Conservation (phyloP, 805 yeast genomes). For the Pichia paraexigua region DNA sequence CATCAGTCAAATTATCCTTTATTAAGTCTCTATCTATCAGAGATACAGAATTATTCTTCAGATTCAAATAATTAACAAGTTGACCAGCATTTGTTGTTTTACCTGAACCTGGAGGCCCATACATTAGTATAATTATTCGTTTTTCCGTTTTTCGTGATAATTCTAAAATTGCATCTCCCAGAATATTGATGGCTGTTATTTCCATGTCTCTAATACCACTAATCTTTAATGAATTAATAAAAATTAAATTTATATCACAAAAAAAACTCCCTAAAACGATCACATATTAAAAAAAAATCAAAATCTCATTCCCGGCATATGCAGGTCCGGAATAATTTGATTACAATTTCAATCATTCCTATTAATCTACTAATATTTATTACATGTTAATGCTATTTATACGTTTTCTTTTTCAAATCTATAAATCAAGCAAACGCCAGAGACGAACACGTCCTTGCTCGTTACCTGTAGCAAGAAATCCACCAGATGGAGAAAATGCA, state of each 20-base stretch:
- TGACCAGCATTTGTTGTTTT: slow-evolving; percentile 57
- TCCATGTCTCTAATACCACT: neutral
- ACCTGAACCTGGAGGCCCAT: slow-evolving; percentile 84
- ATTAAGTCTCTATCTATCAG: neutral
- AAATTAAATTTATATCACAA: no score
- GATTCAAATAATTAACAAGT: slow-evolving; percentile 37
- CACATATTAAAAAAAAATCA: no score
- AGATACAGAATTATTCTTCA: neutral
- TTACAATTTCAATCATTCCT: neutral
- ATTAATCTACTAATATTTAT: no score
- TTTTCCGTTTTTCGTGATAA: neutral
- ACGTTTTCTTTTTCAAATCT: neutral
- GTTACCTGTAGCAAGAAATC: slow-evolving; percentile 83
- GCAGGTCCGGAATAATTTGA: neutral
- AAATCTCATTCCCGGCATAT: neutral
- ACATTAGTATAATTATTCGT: slow-evolving; percentile 48
- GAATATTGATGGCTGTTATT: neutral
- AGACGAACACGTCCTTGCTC: slow-evolving; percentile 85
- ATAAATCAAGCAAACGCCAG: slow-evolving; percentile 49
- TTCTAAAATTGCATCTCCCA: neutral
- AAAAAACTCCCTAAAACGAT: no score
- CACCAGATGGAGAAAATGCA: slow-evolving; percentile 71
- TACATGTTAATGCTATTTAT: neutral
- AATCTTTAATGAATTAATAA: neutral
- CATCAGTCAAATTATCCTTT: neutral